Evolutionary conservation across 805 yeast species (phyloP).

Genomic region (Hanseniaspora mollemarum): DNA sequence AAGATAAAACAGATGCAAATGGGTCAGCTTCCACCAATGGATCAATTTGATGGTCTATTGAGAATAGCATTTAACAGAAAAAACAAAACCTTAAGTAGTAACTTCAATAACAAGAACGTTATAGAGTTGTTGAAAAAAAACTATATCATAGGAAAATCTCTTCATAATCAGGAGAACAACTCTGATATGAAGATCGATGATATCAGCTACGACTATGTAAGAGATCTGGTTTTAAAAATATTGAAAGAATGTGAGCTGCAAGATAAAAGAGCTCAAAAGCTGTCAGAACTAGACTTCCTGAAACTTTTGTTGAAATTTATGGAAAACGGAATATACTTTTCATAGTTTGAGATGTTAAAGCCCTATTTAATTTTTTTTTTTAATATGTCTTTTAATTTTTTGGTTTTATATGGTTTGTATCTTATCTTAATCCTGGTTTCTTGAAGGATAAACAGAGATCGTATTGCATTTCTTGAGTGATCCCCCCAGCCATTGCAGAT

Average conservation of each 20-base stretch:
- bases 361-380: not conserved
- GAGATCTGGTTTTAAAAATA: constrained; percentile 60
- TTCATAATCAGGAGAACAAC: constrained; percentile 33
- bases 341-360: constrained; percentile 33
- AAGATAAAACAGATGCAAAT: constrained; percentile 48
- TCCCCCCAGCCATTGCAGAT: too few species aligned
- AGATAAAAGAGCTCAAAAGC: constrained; percentile 82
- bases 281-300: constrained; percentile 90
- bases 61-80: constrained; percentile 87
- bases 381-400: not conserved
- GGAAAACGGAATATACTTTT: constrained; percentile 93
- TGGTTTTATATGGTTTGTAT: too few species aligned
- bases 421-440: too few species aligned
- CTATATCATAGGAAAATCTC: constrained; percentile 62
- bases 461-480: too few species aligned
- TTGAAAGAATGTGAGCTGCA: constrained; percentile 67
- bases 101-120: constrained; percentile 73
- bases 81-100: constrained; percentile 85
- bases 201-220: constrained; percentile 38
- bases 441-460: too few species aligned
- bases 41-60: constrained; percentile 94
- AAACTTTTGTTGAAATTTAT: constrained; percentile 82
- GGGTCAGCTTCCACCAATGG: constrained; percentile 32
- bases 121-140: constrained; percentile 74
- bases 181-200: constrained; percentile 24